Conservation (phyloP, 2,329 filamentous ascomycete species). For the Delphinella strobiligena region DNA sequence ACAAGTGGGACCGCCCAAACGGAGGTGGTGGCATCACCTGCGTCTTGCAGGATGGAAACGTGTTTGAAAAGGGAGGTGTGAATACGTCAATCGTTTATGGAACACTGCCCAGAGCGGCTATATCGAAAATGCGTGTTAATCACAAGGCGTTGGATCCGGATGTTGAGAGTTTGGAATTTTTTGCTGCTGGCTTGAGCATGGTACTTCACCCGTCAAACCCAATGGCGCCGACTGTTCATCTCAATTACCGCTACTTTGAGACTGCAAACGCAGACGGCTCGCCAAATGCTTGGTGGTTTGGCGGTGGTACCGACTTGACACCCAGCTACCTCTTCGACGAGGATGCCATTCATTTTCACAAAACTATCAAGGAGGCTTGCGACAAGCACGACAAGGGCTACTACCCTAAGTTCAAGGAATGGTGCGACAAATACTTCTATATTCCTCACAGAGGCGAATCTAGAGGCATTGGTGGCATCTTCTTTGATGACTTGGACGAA, state of each 20-base stretch:
- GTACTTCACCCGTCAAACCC: slow-evolving; percentile 91
- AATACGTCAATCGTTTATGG: slow-evolving; percentile 95
- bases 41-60: slow-evolving; percentile 88
- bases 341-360: slow-evolving; percentile 94
- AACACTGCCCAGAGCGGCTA: slow-evolving; percentile 71
- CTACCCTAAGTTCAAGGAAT: slow-evolving; percentile 90
- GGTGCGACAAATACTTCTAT: slow-evolving; percentile 96
- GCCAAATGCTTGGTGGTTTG: slow-evolving; percentile 93
- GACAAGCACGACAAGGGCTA: slow-evolving; percentile 87
- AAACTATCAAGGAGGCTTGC: slow-evolving; percentile 81
- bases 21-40: slow-evolving; percentile 91
- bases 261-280: slow-evolving; percentile 74
- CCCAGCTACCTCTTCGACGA: slow-evolving; percentile 93
- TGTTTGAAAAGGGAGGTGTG: slow-evolving; percentile 95
- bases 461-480: slow-evolving; percentile 87
- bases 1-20: slow-evolving; percentile 77
- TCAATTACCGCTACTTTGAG: slow-evolving; percentile 99
- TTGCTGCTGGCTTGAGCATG: slow-evolving; percentile 83
- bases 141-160: slow-evolving; percentile 78
- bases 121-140: slow-evolving; percentile 85
- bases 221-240: slow-evolving; percentile 92
- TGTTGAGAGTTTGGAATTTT: slow-evolving; percentile 82
- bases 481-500: slow-evolving; percentile 94
- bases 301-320: slow-evolving; percentile 86
- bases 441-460: slow-evolving; percentile 83